phyloP scores from a whole-genome alignment of 257 asterid species.

The Echites panduratus region DNA sequence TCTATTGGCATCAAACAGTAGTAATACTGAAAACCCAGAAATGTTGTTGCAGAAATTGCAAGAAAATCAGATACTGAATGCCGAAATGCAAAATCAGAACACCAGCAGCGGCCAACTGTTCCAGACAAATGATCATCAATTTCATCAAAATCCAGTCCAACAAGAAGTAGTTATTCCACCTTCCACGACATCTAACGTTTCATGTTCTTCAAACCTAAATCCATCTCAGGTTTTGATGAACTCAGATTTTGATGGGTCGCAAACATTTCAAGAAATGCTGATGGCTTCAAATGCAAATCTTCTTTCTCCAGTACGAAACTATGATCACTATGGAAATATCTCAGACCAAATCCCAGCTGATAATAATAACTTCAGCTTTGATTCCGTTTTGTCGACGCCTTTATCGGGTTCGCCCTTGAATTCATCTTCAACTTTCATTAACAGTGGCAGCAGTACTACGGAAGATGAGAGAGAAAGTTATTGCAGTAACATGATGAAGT shows the following conservation, averaged over 20 bases:
- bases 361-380: conserved; percentile 20
- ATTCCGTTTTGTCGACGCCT: conserved; percentile 38
- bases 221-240: conserved; percentile 25
- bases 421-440: conserved; percentile 20
- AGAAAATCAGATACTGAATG: conserved; percentile 37
- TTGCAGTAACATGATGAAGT: conserved; percentile 35
- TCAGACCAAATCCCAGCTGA: neutral
- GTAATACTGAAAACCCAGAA: conserved; percentile 29
- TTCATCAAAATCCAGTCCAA: conserved; percentile 33
- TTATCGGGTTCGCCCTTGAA: conserved; percentile 27
- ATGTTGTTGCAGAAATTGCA: conserved; percentile 34
- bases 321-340: conserved; percentile 14
- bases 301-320: conserved; percentile 16
- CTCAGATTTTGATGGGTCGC: conserved; percentile 12
- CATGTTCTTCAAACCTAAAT: conserved; percentile 23
- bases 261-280: conserved; percentile 31
- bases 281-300: conserved; percentile 22
- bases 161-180: conserved; percentile 20
- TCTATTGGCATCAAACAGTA: conserved; percentile 32
- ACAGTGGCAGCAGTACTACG: conserved; percentile 13
- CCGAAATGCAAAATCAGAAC: conserved; percentile 28
- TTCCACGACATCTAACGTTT: conserved; percentile 19
- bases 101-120: conserved; percentile 14
- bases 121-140: conserved; percentile 32
- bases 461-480: conserved; percentile 42